Percentiles rank a stretch among this genome's conserved stretches.
phyloP scores from a whole-genome alignment of 352 stramenopile species.

The Phytophthora pistaciae region DNA sequence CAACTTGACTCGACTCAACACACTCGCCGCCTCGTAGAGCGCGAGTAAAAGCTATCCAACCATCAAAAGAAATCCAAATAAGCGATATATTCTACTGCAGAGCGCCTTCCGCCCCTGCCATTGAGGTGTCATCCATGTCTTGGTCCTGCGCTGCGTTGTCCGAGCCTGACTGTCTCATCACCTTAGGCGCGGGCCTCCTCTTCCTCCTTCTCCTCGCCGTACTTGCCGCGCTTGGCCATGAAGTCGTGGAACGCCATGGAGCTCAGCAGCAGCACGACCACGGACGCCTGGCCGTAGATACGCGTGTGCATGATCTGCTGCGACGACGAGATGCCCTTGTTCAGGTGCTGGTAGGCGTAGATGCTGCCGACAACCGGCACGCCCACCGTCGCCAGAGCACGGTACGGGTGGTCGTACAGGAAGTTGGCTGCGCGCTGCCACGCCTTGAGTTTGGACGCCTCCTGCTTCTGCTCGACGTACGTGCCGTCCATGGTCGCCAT shows the following conservation, averaged over 20 bases:
- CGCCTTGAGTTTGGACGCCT: constrained; percentile 44
- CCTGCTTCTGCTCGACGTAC: constrained; percentile 52
- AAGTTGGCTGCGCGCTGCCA: constrained; percentile 68
- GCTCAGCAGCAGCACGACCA: constrained; percentile 68
- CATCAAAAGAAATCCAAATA: constrained; percentile 8
- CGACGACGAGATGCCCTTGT: constrained; percentile 70
- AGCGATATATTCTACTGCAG: constrained; percentile 29
- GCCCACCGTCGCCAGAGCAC: constrained; percentile 49
- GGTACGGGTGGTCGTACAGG: constrained; percentile 80
- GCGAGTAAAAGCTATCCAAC: neutral
- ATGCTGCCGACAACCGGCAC: constrained; percentile 72
- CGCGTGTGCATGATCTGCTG: constrained; percentile 86
- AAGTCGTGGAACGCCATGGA: constrained; percentile 86
- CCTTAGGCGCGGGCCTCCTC: constrained; percentile 10
- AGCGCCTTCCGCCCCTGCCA: neutral
- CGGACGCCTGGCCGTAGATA: constrained; percentile 75
- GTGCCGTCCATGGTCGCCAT: constrained; percentile 57
- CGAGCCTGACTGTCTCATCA: neutral
- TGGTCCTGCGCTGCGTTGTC: neutral
- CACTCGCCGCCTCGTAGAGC: constrained; percentile 51
- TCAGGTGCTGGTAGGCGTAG: constrained; percentile 67
- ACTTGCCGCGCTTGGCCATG: constrained; percentile 74
- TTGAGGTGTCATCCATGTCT: neutral
- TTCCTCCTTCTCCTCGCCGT: constrained; percentile 46
- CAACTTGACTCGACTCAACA: constrained; percentile 61